These are phyloP conservation scores for Microcyclospora tardicrescens DNA, from an alignment of 2,329 filamentous ascomycete genomes.

Conservation along the genomic window DNA sequence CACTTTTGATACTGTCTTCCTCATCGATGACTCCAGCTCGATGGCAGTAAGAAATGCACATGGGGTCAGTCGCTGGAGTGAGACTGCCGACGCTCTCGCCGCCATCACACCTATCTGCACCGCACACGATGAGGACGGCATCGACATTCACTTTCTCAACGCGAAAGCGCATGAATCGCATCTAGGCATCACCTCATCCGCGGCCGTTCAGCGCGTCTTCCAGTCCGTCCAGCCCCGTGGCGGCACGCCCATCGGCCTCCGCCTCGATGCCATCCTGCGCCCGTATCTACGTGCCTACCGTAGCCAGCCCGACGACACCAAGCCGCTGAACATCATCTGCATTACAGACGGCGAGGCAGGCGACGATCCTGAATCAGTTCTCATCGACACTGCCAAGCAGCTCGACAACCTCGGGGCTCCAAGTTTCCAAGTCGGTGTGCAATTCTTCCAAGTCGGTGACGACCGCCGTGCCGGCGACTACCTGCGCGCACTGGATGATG, in stretches of 20 bases:
- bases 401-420: slow-evolving; percentile 59
- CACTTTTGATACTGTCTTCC: slow-evolving; percentile 73
- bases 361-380: slow-evolving; percentile 62
- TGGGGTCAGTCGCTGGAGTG: slow-evolving; percentile 55
- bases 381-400: slow-evolving; percentile 54
- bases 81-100: slow-evolving; percentile 56
- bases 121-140: slow-evolving; percentile 63
- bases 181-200: slow-evolving; percentile 47
- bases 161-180: slow-evolving; percentile 47
- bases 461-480: slow-evolving; percentile 52
- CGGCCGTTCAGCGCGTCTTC: slow-evolving; percentile 57
- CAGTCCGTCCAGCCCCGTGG: slow-evolving; percentile 48
- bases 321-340: slow-evolving; percentile 81
- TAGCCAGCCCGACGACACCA: slow-evolving; percentile 38
- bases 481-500: slow-evolving; percentile 64
- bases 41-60: slow-evolving; percentile 42
- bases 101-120: slow-evolving; percentile 75
- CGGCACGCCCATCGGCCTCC: slow-evolving; percentile 60
- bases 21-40: slow-evolving; percentile 84
- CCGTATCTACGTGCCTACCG: slow-evolving; percentile 54
- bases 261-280: slow-evolving; percentile 57
- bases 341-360: slow-evolving; percentile 78
- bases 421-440: slow-evolving; percentile 74
- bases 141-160: slow-evolving; percentile 90
- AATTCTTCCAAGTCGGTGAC: slow-evolving; percentile 89